phyloP scores from a whole-genome alignment of 495 filamentous ascomycete species.

The Penicillium manginii region DNA sequence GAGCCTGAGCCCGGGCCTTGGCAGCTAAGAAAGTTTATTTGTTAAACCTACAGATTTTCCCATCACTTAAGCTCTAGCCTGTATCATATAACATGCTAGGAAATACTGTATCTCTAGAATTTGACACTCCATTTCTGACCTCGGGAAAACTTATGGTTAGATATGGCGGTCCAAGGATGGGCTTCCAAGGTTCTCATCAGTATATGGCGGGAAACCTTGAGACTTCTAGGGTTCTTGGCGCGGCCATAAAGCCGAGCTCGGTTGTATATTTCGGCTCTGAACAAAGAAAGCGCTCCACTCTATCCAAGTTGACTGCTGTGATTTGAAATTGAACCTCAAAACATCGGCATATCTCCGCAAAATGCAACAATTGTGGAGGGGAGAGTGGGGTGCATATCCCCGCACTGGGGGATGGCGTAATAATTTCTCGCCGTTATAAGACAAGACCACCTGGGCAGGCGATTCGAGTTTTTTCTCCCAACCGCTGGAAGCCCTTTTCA shows the following conservation, averaged over 20 bases:
- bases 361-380: background rate
- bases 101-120: too few relatives aligned
- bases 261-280: background rate
- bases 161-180: too few relatives aligned
- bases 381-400: background rate
- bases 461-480: background rate
- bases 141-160: too few relatives aligned
- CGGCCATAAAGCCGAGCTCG: slow-evolving; percentile 5
- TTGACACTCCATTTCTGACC: too few relatives aligned
- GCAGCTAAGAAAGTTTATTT: too few relatives aligned
- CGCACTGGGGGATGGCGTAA: background rate
- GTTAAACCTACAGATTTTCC: too few relatives aligned
- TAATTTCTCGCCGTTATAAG: background rate
- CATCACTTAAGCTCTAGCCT: too few relatives aligned
- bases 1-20: too few relatives aligned
- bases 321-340: background rate
- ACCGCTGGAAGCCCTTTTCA: background rate
- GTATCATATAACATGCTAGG: too few relatives aligned
- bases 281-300: background rate
- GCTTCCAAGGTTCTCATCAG: too few relatives aligned
- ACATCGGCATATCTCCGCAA: background rate
- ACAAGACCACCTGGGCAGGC: background rate
- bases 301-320: background rate
- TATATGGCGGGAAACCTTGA: background rate
- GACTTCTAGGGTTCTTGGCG: background rate